Conservation (phyloP, 2,329 filamentous ascomycete species). For the Esteya vermicola region DNA sequence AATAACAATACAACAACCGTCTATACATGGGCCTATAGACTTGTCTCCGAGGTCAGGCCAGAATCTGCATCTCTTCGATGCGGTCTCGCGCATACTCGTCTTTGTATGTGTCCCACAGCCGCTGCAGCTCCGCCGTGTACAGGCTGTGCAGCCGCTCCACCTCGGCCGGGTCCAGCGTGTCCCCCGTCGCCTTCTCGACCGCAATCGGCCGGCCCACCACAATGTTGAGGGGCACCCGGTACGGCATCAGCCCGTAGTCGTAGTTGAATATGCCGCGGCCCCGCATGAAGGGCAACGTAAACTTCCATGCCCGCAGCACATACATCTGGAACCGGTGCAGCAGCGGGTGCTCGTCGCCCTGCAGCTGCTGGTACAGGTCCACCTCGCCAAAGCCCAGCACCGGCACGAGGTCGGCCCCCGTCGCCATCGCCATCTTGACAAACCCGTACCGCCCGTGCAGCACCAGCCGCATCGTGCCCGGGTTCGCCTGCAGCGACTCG, state of each 20-base stretch:
- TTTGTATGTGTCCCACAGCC: conserved; percentile 66
- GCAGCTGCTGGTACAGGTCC: conserved; percentile 84
- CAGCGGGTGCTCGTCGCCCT: conserved; percentile 59
- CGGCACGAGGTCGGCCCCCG: conserved; percentile 86
- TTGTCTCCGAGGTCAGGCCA: conserved; percentile 16
- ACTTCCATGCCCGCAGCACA: conserved; percentile 75
- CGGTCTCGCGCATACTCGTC: conserved; percentile 54
- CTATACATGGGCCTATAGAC: background rate
- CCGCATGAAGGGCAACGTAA: conserved; percentile 82
- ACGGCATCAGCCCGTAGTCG: conserved; percentile 91
- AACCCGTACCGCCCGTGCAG: conserved; percentile 81
- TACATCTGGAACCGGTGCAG: conserved; percentile 73
- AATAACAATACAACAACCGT: background rate
- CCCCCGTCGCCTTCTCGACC: conserved; percentile 36
- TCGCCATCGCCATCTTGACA: conserved; percentile 80
- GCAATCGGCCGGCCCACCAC: conserved; percentile 75
- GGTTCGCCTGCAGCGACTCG: conserved; percentile 80
- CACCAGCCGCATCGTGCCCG: conserved; percentile 62
- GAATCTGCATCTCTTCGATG: conserved; percentile 51
- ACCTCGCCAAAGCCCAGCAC: conserved; percentile 92
- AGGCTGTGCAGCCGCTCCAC: conserved; percentile 66
- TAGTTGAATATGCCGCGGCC: conserved; percentile 94
- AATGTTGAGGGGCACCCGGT: conserved; percentile 73
- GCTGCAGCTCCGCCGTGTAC: conserved; percentile 63
- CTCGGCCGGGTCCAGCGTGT: conserved; percentile 56